Evolutionary conservation across 2,329 filamentous ascomycete species (phyloP).

Genomic region (Cercospora sojina): DNA sequence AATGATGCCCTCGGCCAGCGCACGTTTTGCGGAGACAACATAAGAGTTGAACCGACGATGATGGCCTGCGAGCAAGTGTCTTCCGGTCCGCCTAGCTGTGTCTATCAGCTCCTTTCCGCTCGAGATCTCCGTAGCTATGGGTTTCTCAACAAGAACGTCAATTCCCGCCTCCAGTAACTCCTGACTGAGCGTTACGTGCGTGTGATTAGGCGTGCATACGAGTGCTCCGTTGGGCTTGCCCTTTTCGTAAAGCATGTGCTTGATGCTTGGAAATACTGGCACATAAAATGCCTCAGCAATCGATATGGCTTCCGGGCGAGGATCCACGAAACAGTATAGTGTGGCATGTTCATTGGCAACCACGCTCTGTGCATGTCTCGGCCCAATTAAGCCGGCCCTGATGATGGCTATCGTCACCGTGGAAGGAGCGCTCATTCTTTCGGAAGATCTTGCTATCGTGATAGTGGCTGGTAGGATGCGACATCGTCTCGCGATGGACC

Average conservation of each 20-base stretch:
- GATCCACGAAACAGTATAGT: slow-evolving; percentile 51
- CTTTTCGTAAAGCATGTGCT: slow-evolving; percentile 44
- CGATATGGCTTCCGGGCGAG: slow-evolving; percentile 40
- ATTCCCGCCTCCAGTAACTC: slow-evolving; percentile 50
- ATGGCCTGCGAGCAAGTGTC: slow-evolving; percentile 56
- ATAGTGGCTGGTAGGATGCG: background rate
- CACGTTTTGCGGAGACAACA: slow-evolving; percentile 51
- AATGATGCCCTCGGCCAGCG: slow-evolving; percentile 44
- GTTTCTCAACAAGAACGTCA: slow-evolving; percentile 60
- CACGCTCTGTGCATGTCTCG: slow-evolving; percentile 52
- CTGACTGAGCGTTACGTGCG: slow-evolving; percentile 54
- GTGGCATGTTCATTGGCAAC: slow-evolving; percentile 37
- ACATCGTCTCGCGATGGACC: background rate
- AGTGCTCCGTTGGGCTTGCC: slow-evolving; percentile 53
- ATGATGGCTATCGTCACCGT: slow-evolving; percentile 45
- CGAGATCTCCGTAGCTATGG: slow-evolving; percentile 48
- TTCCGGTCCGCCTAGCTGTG: slow-evolving; percentile 25
- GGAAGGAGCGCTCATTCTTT: background rate
- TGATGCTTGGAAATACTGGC: slow-evolving; percentile 44
- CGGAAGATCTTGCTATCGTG: background rate
- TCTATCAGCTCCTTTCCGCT: slow-evolving; percentile 39
- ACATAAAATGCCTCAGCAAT: slow-evolving; percentile 43
- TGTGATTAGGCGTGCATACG: slow-evolving; percentile 61
- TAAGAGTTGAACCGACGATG: slow-evolving; percentile 62
- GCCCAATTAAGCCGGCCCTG: slow-evolving; percentile 52